Percentiles rank a stretch among this genome's conserved stretches.
These are phyloP conservation scores for Lasiodiplodia sp. DNA, from an alignment of 2,329 filamentous ascomycete species.

Conservation along the genomic window DNA sequence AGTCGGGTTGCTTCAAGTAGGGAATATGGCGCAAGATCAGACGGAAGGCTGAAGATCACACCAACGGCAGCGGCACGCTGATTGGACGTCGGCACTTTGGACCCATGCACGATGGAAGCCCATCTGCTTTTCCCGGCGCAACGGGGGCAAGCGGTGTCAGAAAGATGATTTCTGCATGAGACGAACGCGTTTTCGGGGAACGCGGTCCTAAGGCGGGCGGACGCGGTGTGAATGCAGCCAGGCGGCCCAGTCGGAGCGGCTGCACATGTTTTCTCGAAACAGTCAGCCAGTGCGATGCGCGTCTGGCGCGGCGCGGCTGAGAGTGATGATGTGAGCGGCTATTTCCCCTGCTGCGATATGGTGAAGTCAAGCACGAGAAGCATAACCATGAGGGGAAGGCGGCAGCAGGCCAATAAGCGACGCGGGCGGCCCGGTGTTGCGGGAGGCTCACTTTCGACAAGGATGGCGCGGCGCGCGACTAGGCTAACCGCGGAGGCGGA, in stretches of 20 bases:
- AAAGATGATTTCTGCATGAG: conserved; percentile 20
- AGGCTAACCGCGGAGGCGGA: conserved; percentile 5
- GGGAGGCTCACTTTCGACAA: conserved; percentile 14
- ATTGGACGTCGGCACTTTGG: background rate
- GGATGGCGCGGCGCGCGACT: conserved; percentile 3
- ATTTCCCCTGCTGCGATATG: background rate
- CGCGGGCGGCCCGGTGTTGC: conserved; percentile 15
- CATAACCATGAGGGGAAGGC: conserved; percentile 3
- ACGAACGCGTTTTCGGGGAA: background rate
- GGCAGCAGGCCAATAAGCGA: conserved; percentile 8
- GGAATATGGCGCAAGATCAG: conserved; percentile 3
- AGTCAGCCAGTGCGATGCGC: background rate
- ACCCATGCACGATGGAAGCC: conserved; percentile 3
- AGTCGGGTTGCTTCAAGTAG: background rate
- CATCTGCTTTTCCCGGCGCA: conserved; percentile 8
- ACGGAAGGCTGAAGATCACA: conserved; percentile 7
- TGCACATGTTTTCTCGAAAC: conserved; percentile 12
- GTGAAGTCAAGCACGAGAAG: conserved; percentile 6
- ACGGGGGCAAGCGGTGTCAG: conserved; percentile 9
- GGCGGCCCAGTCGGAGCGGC: background rate
- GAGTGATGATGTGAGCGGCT: conserved; percentile 7
- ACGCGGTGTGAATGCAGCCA: background rate
- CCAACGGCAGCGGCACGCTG: background rate
- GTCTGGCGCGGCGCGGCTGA: background rate
- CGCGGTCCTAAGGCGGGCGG: background rate